Conservation (phyloP, 2,329 filamentous ascomycete genomes). For the Aspergillus tamarii region DNA sequence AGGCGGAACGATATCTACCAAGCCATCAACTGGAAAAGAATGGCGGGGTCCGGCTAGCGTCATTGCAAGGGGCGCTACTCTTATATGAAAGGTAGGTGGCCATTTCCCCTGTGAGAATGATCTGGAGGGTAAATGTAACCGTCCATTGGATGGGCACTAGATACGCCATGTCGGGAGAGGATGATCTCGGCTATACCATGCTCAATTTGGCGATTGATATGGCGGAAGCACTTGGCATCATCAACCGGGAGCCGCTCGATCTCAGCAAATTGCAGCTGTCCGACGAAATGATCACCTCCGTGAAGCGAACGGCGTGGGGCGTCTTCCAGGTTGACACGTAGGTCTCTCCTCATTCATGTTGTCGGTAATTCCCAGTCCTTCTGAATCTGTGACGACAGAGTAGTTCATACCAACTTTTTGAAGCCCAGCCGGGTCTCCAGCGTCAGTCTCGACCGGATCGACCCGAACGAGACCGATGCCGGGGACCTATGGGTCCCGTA, state of each 20-base stretch:
- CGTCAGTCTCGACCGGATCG: constrained; percentile 20
- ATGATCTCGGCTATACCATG: constrained; percentile 33
- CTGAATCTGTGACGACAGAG: constrained; percentile 10
- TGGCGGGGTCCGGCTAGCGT: constrained; percentile 20
- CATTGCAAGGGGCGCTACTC: constrained; percentile 30
- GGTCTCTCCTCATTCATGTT: background rate
- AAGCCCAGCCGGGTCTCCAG: constrained; percentile 18
- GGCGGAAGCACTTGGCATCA: constrained; percentile 27
- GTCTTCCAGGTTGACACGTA: constrained; percentile 35
- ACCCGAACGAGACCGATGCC: constrained; percentile 1
- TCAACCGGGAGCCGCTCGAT: constrained; percentile 20
- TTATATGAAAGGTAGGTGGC: constrained; percentile 28
- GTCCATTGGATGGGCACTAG: constrained; percentile 11
- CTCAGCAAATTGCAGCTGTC: constrained; percentile 21
- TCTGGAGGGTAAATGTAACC: background rate
- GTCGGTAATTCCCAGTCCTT: background rate
- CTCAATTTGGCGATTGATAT: constrained; percentile 31
- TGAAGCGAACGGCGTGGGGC: constrained; percentile 28
- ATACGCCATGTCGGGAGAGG: constrained; percentile 31
- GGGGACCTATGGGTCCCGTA: constrained; percentile 22
- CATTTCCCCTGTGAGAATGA: background rate
- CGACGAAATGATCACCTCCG: constrained; percentile 26
- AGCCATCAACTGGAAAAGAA: constrained; percentile 17
- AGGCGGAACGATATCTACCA: constrained; percentile 27
- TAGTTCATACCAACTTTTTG: constrained; percentile 27